These are phyloP conservation scores for Luffa aegyptiaca DNA, from an alignment of 306 rosid species.

Conservation along the genomic window DNA sequence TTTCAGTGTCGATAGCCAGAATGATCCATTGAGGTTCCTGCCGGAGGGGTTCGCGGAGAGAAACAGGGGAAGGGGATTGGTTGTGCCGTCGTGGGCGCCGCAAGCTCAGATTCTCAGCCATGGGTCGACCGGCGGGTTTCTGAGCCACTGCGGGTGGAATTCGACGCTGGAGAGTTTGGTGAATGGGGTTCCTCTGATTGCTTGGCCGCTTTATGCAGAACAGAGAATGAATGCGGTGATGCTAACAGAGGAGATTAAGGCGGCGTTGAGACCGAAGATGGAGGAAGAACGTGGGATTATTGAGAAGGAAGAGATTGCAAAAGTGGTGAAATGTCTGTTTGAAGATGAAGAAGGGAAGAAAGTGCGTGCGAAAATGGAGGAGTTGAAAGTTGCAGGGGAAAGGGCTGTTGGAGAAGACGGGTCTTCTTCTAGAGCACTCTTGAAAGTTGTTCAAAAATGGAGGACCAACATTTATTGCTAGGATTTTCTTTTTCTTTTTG, in stretches of 20 bases:
- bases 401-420: constrained; percentile 31
- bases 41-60: constrained; percentile 49
- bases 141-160: constrained; percentile 81
- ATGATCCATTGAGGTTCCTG: constrained; percentile 13
- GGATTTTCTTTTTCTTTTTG: too few species aligned
- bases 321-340: constrained; percentile 31
- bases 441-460: constrained; percentile 37
- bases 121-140: constrained; percentile 46
- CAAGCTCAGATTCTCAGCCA: constrained; percentile 48
- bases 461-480: background rate
- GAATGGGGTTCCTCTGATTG: constrained; percentile 48
- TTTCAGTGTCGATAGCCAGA: too few species aligned
- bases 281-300: constrained; percentile 24
- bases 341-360: constrained; percentile 71
- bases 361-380: constrained; percentile 37
- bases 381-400: constrained; percentile 41
- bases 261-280: constrained; percentile 29
- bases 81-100: constrained; percentile 61
- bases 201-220: constrained; percentile 72
- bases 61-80: constrained; percentile 24
- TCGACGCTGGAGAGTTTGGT: constrained; percentile 46
- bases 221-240: constrained; percentile 63
- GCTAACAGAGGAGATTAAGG: constrained; percentile 25
- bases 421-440: constrained; percentile 32
- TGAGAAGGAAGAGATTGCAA: constrained; percentile 33